These are phyloP conservation scores for Ophiorrhiza pumila DNA, from an alignment of 257 asterid genomes.

Conservation along the genomic window DNA sequence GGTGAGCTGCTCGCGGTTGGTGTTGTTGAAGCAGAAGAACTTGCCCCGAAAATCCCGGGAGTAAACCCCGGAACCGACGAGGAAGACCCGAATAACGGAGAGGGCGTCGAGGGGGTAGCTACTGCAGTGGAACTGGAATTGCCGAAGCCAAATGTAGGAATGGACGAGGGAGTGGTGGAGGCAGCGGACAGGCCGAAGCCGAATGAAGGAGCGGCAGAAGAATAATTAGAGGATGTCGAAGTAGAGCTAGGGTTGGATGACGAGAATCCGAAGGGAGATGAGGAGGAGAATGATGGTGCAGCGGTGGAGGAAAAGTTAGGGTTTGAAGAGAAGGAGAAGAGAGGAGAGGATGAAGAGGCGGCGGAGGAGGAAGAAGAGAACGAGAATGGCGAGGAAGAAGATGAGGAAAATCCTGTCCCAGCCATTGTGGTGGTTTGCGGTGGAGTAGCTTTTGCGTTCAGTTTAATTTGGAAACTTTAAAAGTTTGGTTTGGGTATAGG, in stretches of 20 bases:
- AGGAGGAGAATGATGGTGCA: constrained; percentile 1
- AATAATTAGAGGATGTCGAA: constrained; percentile 28
- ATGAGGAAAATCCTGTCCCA: constrained; percentile 50
- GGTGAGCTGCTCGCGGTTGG: neutral
- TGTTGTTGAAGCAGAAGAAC: constrained; percentile 14
- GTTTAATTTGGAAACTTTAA: neutral
- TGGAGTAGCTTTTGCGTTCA: neutral
- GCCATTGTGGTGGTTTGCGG: constrained; percentile 16
- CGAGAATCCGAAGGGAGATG: constrained; percentile 33
- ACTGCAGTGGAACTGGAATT: constrained; percentile 14
- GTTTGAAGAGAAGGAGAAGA: constrained; percentile 9
- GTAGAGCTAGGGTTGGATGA: constrained; percentile 41
- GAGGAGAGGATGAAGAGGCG: constrained; percentile 12
- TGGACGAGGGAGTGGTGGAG: neutral
- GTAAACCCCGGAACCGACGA: constrained; percentile 17
- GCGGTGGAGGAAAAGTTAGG: constrained; percentile 15
- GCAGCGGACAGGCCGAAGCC: constrained; percentile 24
- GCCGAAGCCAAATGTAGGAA: constrained; percentile 19
- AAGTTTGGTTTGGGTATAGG: neutral
- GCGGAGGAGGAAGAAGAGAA: constrained; percentile 13
- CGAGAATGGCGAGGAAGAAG: constrained; percentile 27
- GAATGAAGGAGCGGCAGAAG: constrained; percentile 10
- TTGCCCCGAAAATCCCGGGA: constrained; percentile 4
- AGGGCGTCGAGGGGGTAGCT: constrained; percentile 6
- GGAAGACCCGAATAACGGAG: constrained; percentile 31